A percentile compares a stretch with the other conserved stretches of the same genome.
phyloP scores from a whole-genome alignment of 805 yeast species.

The Isabelozyma gotoi region DNA sequence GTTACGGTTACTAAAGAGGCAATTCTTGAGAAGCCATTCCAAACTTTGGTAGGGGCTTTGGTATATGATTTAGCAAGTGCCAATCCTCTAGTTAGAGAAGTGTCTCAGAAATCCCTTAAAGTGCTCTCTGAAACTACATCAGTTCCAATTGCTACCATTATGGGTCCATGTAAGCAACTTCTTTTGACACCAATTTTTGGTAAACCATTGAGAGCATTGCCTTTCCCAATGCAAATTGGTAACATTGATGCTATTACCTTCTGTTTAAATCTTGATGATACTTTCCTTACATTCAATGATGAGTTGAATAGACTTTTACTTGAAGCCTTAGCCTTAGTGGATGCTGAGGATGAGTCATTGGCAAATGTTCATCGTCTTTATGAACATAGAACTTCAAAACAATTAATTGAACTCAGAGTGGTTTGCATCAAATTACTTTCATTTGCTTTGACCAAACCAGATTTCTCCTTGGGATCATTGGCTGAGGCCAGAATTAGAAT shows the following conservation, averaged over 20 bases:
- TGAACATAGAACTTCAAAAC: slow-evolving; percentile 87
- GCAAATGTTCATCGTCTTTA: slow-evolving; percentile 83
- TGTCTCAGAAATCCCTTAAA: slow-evolving; percentile 70
- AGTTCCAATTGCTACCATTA: slow-evolving; percentile 69
- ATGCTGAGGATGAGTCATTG: slow-evolving; percentile 95
- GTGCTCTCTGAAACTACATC: slow-evolving; percentile 69
- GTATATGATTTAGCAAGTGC: slow-evolving; percentile 93
- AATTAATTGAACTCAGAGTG: slow-evolving; percentile 80
- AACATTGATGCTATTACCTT: slow-evolving; percentile 96
- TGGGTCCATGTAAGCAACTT: slow-evolving; percentile 80
- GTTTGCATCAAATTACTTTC: slow-evolving; percentile 85
- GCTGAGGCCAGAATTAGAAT: slow-evolving; percentile 81
- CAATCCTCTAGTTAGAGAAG: slow-evolving; percentile 74
- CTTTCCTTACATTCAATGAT: slow-evolving; percentile 84
- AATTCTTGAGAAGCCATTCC: slow-evolving; percentile 69
- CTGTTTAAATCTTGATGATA: slow-evolving; percentile 75
- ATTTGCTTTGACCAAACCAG: slow-evolving; percentile 80
- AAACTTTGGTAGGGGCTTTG: slow-evolving; percentile 79
- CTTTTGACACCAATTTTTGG: slow-evolving; percentile 92
- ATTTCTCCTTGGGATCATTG: slow-evolving; percentile 70
- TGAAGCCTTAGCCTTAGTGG: slow-evolving; percentile 92
- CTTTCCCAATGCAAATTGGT: slow-evolving; percentile 98
- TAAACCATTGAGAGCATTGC: slow-evolving; percentile 92
- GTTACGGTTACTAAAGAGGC: slow-evolving; percentile 57
- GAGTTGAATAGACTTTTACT: slow-evolving; percentile 80